Evolutionary conservation across 2,329 filamentous ascomycete genomes (phyloP), one percentile per base, ranked within the genome.

Genomic region (Aspergillus jensenii): DNA sequence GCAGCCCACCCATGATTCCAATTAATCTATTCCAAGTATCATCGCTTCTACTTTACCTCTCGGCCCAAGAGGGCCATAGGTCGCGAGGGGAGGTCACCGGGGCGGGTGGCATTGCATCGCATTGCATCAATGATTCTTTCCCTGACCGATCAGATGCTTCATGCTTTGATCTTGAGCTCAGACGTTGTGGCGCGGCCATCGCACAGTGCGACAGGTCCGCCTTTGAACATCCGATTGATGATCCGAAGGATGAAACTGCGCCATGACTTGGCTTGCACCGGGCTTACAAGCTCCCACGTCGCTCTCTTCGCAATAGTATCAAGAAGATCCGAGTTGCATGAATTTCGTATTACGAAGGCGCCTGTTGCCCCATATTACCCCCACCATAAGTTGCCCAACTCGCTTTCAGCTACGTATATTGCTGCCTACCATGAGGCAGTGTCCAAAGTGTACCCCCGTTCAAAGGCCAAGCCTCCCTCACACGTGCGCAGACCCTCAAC

Each of bases 71-170:
- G 37, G 37, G 27, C 6, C 25, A 25, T 14, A 33, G 31, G 33
- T 19, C 6, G 27, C 27, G 27, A 31, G 9, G 27, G 27, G 8
- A 31, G 27, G 27, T 31, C 27, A 31, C 27, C 27, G 27, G 27
- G 47, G 27, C n/a, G 31, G 52, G 35, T 54, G 35, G 43, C 44
- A 47, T 40, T 54, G 52, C 52, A 54, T 27, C 37, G 51, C 51
- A 54, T 48, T 48, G 52, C 52, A 21, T 48, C 19, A 35, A 47
- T 23, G 33, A 40, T 33, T 25, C 9, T 19, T 45, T 45, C 43
- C 45, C 45, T 37, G 52, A 19, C 52, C 25, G 52, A 54, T 41
- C 31, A 47, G 21, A 45, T 21, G 21, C n/a, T 40, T 21, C 21
- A 39, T 50, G 33, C 37, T 44, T 47, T 37, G 52, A 54, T 54